Evolutionary conservation across 176 grass and related monocot genomes (phyloP), one percentile per base, ranked within the genome.

Genomic region (Musa beccarii): DNA sequence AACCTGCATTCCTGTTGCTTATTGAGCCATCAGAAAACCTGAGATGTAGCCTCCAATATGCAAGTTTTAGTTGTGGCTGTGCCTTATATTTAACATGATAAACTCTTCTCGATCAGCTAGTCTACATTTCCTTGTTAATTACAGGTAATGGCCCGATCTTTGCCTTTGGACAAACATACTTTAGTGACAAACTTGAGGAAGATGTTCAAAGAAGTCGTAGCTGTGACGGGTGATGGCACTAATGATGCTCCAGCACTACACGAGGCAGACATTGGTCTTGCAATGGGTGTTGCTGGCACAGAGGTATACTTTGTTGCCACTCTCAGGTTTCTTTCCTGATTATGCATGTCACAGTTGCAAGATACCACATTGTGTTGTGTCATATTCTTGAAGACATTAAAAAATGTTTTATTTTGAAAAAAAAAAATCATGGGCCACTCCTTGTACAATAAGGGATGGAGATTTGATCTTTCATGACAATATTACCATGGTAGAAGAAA

Each of bases 211-310:
- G 87, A 96, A 85, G 89, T 96, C 16, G 93, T 96, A 34, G 89
- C 93, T 10, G 93, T 92, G 55, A 96, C 93, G 1, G 93, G 93
- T 10, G 93, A 96, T 1, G 93, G 93, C 50, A 92, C 93, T 4
- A 96, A 96, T 28, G 93, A 96, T 83, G 93, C 93, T 57, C 93
- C 93, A 3, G 93, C 93, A 63, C 76, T 96, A 74, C 93, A 96
- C 79, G 93, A 96, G 84, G 85, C 93, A 0, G 93, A 96, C 73
- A 96, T 96, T 50, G 93, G 93, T 24, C 86, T 96, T 55, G 89
- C 93, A 75, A 96, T 96, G 93, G 93, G 89, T 53, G 92, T 96
- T 66, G 89, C 89, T 51, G 93, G 93, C 49, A 96, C 93, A 80
- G 93, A 96, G 89, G 93, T 96, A 76, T 63, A 26, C 69, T 50